A percentile compares a stretch with the other conserved stretches of the same genome.
phyloP scores from a whole-genome alignment of 140 eudicot genomes.

The Cichorium intybus region DNA sequence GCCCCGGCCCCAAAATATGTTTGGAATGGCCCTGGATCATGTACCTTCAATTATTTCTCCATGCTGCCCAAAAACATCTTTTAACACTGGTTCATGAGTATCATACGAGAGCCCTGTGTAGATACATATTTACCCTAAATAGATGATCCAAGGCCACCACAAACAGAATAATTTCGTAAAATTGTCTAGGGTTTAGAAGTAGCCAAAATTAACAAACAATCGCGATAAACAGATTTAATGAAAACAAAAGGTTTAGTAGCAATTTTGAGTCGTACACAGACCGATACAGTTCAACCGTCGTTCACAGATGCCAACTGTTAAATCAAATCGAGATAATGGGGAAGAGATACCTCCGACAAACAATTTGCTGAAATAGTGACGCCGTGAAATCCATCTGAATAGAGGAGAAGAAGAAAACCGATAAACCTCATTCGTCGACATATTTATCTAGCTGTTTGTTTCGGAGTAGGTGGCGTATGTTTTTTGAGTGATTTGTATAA shows the following conservation, averaged over 20 bases:
- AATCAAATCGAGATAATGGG: slow-evolving; percentile 3
- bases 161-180: background rate
- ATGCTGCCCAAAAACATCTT: slow-evolving; percentile 45
- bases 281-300: background rate
- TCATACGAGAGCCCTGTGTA: slow-evolving; percentile 70
- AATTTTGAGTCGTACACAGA: background rate
- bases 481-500: too few relatives aligned
- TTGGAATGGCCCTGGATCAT: too few relatives aligned
- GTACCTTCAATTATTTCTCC: slow-evolving; percentile 71
- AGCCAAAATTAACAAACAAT: background rate
- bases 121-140: slow-evolving; percentile 17
- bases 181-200: background rate
- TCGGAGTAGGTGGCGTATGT: background rate
- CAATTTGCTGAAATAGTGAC: slow-evolving; percentile 38
- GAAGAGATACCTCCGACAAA: slow-evolving; percentile 51
- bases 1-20: too few relatives aligned
- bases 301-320: background rate
- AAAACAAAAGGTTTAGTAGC: background rate
- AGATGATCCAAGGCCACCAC: slow-evolving; percentile 5
- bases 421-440: slow-evolving; percentile 10
- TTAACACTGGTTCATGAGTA: slow-evolving; percentile 56
- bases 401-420: slow-evolving; percentile 22
- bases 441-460: slow-evolving; percentile 6
- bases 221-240: background rate
- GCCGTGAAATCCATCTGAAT: slow-evolving; percentile 27